A percentile compares a stretch with the other conserved stretches of the same genome.
These are phyloP conservation scores for Stephanocyclus meneghinianus DNA, from an alignment of 352 stramenopile genomes.

Conservation along the genomic window DNA sequence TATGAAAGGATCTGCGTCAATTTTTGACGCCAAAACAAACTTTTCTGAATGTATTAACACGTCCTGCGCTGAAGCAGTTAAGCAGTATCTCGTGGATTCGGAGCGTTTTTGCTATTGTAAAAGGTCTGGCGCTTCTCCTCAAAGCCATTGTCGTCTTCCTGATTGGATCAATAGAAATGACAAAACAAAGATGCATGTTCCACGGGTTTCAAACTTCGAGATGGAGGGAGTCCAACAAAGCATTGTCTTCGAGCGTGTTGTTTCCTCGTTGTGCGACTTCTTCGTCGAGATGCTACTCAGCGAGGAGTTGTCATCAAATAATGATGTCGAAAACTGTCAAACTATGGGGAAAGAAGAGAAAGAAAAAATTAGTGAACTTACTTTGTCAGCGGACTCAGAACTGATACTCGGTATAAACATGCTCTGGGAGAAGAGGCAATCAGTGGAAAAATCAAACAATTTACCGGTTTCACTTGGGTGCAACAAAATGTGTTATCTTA, in stretches of 20 bases:
- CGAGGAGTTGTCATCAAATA: background rate
- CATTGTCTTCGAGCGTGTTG: background rate
- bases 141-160: conserved; percentile 5
- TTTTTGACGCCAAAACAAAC: background rate
- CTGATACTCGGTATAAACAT: conserved; percentile 17
- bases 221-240: too few species aligned
- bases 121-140: background rate
- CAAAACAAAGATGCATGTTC: background rate
- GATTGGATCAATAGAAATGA: background rate
- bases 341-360: background rate
- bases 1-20: conserved; percentile 22
- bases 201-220: too few species aligned
- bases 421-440: conserved; percentile 22
- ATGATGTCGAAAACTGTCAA: background rate
- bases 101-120: background rate
- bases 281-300: background rate
- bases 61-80: background rate
- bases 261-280: conserved; percentile 2
- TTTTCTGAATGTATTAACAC: background rate
- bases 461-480: conserved; percentile 6
- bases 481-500: conserved; percentile 15
- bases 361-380: background rate
- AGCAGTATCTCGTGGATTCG: background rate
- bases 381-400: background rate
- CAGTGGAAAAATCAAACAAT: background rate